Evolutionary conservation across 2,329 filamentous ascomycete genomes (phyloP).

Genomic region (Trichoderma atrobrunneum): DNA sequence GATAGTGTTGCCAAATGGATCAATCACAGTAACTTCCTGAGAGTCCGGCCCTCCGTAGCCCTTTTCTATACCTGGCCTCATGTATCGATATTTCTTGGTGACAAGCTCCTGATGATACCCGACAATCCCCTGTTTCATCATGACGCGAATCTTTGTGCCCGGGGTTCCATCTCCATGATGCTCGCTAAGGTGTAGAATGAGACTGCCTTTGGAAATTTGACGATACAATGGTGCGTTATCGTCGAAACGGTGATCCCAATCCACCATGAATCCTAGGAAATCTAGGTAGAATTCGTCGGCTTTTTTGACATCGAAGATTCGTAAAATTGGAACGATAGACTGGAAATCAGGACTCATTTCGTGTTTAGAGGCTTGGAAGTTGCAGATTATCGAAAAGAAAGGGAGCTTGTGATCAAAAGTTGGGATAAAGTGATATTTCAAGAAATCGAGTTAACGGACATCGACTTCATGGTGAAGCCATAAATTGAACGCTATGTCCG

Average conservation of each 20-base stretch:
- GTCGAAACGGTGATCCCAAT: conserved; percentile 25
- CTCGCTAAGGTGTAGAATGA: conserved; percentile 23
- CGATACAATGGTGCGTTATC: conserved; percentile 23
- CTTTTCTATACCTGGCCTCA: conserved; percentile 22
- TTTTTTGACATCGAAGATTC: conserved; percentile 25
- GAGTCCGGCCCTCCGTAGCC: conserved; percentile 8
- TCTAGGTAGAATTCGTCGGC: conserved; percentile 25
- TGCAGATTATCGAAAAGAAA: too few relatives aligned
- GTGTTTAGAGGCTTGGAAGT: too few relatives aligned
- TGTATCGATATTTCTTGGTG: conserved; percentile 22
- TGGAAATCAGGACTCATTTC: conserved; percentile 16
- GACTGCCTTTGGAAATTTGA: conserved; percentile 20
- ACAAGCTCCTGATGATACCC: conserved; percentile 19
- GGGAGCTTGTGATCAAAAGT: accelerated
- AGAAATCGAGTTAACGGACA: not conserved
- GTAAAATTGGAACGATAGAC: conserved; percentile 21
- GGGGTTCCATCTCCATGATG: not conserved
- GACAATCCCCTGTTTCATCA: not conserved
- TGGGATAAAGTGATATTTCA: not conserved
- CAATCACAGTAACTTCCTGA: conserved; percentile 20
- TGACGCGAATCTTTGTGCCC: not conserved
- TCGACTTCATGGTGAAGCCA: not conserved
- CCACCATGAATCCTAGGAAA: conserved; percentile 23
- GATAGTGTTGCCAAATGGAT: conserved; percentile 24
- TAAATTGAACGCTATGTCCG: not conserved